Percentiles rank a stretch among this genome's conserved stretches.
Conservation (phyloP, 805 yeast species). For the Pichia gijzeniarum region DNA sequence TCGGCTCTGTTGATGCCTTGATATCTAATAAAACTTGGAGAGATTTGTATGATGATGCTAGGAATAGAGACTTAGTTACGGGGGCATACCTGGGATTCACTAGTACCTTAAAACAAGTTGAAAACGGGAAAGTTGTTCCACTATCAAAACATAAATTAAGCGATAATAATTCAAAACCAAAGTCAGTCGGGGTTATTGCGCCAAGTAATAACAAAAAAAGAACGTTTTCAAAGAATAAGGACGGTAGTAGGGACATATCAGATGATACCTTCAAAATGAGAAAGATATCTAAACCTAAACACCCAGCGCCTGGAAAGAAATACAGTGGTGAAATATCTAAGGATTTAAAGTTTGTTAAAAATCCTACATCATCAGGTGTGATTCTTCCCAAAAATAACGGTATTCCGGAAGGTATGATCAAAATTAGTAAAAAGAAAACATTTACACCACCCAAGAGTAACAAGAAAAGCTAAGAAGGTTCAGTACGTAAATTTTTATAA, state of each 20-base stretch:
- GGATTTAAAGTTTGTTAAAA: slow-evolving; percentile 2
- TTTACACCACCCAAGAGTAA: not conserved
- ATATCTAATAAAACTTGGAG: slow-evolving; percentile 66
- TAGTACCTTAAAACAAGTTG: not conserved
- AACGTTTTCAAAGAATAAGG: not conserved
- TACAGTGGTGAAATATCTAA: slow-evolving; percentile 5
- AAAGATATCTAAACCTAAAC: not conserved
- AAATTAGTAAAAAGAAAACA: slow-evolving; percentile 13
- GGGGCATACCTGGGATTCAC: slow-evolving; percentile 25
- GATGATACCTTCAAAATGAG: not conserved
- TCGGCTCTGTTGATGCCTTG: slow-evolving; percentile 73
- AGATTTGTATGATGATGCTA: slow-evolving; percentile 61
- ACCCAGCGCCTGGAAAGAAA: slow-evolving; percentile 1
- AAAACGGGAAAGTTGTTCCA: not conserved
- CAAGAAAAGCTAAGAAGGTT: not conserved
- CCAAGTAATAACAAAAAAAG: not conserved
- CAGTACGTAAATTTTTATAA: not conserved
- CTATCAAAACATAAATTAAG: not conserved
- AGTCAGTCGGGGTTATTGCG: slow-evolving; percentile 3
- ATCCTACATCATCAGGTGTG: slow-evolving; percentile 6
- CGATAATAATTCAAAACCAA: not conserved
- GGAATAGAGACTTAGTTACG: slow-evolving; percentile 33
- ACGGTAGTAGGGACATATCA: not conserved
- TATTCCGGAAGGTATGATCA: slow-evolving; percentile 9
- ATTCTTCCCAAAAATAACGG: not conserved